Percentiles rank a stretch among this genome's conserved stretches.
Evolutionary conservation across 345 rosid species (phyloP).

Genomic region (Salix viminalis): DNA sequence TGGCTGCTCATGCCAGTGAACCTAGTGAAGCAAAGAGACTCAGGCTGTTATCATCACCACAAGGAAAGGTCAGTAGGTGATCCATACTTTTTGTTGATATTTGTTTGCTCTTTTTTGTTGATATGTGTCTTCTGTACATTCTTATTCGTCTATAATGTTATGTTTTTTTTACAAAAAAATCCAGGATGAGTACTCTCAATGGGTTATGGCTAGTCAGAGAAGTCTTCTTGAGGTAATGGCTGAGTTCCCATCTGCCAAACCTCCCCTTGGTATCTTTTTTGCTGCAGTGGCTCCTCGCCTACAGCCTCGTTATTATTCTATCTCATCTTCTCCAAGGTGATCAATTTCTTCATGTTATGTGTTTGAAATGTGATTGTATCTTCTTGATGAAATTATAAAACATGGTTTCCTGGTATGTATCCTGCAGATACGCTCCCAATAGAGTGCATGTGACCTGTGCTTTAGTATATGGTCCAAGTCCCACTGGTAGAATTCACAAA

Average conservation of each 20-base stretch:
- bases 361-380: background rate
- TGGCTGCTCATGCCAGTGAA: slow-evolving; percentile 89
- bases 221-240: slow-evolving; percentile 36
- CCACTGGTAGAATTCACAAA: slow-evolving; percentile 31
- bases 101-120: background rate
- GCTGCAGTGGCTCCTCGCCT: slow-evolving; percentile 31
- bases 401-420: background rate
- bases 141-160: background rate
- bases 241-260: slow-evolving; percentile 29
- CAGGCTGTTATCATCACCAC: slow-evolving; percentile 23
- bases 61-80: slow-evolving; percentile 20
- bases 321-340: slow-evolving; percentile 34
- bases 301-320: slow-evolving; percentile 34
- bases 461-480: slow-evolving; percentile 24
- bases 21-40: slow-evolving; percentile 63
- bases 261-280: slow-evolving; percentile 33
- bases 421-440: slow-evolving; percentile 24
- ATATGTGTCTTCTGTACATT: background rate
- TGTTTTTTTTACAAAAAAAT: no score
- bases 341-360: background rate
- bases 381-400: background rate
- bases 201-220: slow-evolving; percentile 33
- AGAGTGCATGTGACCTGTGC: slow-evolving; percentile 34
- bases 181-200: slow-evolving; percentile 29
- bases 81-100: background rate